Evolutionary conservation across 495 filamentous ascomycete species (phyloP).

Genomic region (Aspergillus sparsus): DNA sequence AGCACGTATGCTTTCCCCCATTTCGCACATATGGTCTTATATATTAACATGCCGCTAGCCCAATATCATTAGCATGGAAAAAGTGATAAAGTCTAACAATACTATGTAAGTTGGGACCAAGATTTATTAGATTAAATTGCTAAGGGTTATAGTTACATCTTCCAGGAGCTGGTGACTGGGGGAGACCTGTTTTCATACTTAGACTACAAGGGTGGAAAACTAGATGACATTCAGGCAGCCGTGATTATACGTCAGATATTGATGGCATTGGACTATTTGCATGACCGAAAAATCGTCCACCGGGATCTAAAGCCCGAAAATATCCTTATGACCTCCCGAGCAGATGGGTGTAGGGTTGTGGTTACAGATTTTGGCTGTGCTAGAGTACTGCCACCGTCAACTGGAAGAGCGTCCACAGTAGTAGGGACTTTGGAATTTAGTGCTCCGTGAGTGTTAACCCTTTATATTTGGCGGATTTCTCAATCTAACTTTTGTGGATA

Average conservation of each 20-base stretch:
- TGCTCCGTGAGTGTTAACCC: slow-evolving; percentile 66
- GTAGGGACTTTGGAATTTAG: slow-evolving; percentile 67
- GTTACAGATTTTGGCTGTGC: slow-evolving; percentile 76
- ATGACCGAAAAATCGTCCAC: slow-evolving; percentile 58
- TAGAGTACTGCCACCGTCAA: slow-evolving; percentile 39
- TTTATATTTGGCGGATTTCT: background rate
- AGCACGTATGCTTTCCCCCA: slow-evolving; percentile 52
- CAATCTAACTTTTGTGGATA: slow-evolving; percentile 31
- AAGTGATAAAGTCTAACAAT: slow-evolving; percentile 50
- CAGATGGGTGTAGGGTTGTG: slow-evolving; percentile 56
- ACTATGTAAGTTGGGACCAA: slow-evolving; percentile 48
- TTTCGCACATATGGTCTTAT: background rate
- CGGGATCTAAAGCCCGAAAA: slow-evolving; percentile 74
- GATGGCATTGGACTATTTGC: slow-evolving; percentile 61
- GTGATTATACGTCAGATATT: slow-evolving; percentile 60
- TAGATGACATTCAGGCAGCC: slow-evolving; percentile 54
- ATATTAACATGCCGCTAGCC: slow-evolving; percentile 44
- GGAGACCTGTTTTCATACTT: slow-evolving; percentile 68
- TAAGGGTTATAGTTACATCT: slow-evolving; percentile 56
- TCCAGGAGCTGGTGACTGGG: slow-evolving; percentile 63
- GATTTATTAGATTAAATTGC: background rate
- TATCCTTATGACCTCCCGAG: slow-evolving; percentile 58
- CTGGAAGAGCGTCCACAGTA: slow-evolving; percentile 55
- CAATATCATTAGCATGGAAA: slow-evolving; percentile 59
- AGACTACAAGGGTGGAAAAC: slow-evolving; percentile 44